Evolutionary conservation across 2,329 filamentous ascomycete genomes (phyloP).

Genomic region (Venturia carpophila): DNA sequence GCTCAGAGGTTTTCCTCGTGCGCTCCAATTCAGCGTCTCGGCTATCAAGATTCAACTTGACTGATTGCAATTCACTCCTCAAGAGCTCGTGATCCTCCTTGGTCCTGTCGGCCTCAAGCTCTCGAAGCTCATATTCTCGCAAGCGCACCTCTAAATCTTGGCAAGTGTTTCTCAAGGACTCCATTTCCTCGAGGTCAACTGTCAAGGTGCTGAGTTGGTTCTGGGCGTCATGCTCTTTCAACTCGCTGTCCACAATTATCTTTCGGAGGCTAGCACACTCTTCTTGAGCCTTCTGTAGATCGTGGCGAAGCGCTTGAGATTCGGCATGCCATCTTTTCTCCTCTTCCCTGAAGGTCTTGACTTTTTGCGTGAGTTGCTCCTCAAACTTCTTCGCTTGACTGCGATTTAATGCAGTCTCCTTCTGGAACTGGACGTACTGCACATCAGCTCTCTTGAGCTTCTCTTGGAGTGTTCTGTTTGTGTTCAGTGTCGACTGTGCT

Average conservation of each 20-base stretch:
- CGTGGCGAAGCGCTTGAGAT: constrained; percentile 48
- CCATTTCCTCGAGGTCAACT: constrained; percentile 52
- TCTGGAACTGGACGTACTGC: constrained; percentile 60
- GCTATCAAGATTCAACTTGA: constrained; percentile 50
- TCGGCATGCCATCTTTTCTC: constrained; percentile 57
- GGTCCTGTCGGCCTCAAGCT: constrained; percentile 51
- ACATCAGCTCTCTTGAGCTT: constrained; percentile 67
- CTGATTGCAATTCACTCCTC: constrained; percentile 50
- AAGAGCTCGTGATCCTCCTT: constrained; percentile 52
- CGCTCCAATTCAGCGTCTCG: constrained; percentile 44
- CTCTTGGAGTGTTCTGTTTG: constrained; percentile 64
- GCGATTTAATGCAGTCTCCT: constrained; percentile 63
- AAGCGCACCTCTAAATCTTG: constrained; percentile 53
- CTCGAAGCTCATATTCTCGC: constrained; percentile 55
- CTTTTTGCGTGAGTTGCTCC: constrained; percentile 58
- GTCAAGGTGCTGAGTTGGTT: constrained; percentile 59
- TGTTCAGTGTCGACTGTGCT: constrained; percentile 71
- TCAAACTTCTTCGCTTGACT: constrained; percentile 73
- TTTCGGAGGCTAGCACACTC: constrained; percentile 59
- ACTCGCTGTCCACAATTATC: constrained; percentile 61
- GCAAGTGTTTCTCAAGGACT: constrained; percentile 52
- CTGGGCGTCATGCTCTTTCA: constrained; percentile 55
- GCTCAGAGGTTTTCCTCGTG: constrained; percentile 41
- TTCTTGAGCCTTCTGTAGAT: constrained; percentile 49
- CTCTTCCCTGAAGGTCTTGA: constrained; percentile 60